A percentile compares a stretch with the other conserved stretches of the same genome.
These are phyloP conservation scores for Gossypium schwendimanii DNA, from an alignment of 441 rosid genomes.

Conservation along the genomic window DNA sequence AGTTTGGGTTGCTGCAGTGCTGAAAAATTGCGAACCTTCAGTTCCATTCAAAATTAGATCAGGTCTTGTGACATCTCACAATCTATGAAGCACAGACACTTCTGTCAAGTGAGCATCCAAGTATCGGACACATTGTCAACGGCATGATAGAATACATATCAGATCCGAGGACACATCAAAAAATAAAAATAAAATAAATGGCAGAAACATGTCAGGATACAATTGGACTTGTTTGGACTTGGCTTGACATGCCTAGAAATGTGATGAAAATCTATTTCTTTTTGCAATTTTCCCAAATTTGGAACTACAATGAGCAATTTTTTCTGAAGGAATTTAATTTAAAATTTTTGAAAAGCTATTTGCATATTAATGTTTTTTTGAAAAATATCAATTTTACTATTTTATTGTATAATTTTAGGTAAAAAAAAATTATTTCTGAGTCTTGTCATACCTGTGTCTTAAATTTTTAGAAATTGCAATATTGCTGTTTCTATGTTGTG, in stretches of 20 bases:
- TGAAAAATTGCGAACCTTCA: conserved; percentile 64
- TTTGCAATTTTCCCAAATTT: not conserved
- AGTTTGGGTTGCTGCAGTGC: conserved; percentile 47
- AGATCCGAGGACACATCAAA: not conserved
- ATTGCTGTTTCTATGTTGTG: not conserved
- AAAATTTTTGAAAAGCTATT: not conserved
- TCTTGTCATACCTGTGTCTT: not conserved
- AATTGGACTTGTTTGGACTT: not conserved
- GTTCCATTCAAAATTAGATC: conserved; percentile 60
- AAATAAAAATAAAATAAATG: not conserved
- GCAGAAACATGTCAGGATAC: not conserved
- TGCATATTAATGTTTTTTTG: not conserved
- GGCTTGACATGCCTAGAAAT: not conserved
- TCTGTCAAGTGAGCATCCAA: not conserved
- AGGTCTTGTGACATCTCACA: not conserved
- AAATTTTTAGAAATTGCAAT: not conserved
- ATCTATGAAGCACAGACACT: conserved; percentile 1
- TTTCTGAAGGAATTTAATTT: not conserved
- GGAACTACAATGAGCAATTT: not conserved
- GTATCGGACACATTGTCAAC: not conserved
- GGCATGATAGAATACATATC: not conserved
- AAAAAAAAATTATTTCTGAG: not conserved
- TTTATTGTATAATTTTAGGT: not conserved
- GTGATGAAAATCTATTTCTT: not conserved
- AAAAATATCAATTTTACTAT: not conserved